Base-by-base conservation (phyloP, 345 rosid genomes). In the Psidium friedrichsthalianum region DNA sequence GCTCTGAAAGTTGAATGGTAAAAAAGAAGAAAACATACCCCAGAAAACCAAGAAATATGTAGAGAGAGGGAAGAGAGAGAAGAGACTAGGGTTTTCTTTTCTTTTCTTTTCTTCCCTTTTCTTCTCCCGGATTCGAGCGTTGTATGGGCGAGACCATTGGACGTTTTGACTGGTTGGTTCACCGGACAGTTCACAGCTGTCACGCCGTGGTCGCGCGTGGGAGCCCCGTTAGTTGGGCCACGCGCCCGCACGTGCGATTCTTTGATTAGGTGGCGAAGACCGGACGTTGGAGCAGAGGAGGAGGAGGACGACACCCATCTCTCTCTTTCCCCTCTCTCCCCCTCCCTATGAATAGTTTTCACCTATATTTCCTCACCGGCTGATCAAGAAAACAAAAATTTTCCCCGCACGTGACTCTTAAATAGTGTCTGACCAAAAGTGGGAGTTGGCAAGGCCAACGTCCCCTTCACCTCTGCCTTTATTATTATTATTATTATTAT, bases 131-230 rank as follows among this genome's bases (percentile, higher is more conserved):
- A 80, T 74, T 87, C 44, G 32, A n/a, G 83, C 58, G 54, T 86
- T 22, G 55, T 40, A 83, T 22, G 52, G 29, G 29, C 42, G 83
- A 29, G 27, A n/a, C 21, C 16, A 29, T 15, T 12, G 56, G 25
- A 49, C n/a, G 86, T 85, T 90, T 92, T 93, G 99, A 95, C 96
- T 93, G 99, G 96, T 94, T 88, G 99, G 92, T 97, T 90, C 89
- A 95, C 94, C 98, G 88, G 95, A 91, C 95, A 92, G 92, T 89
- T 87, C 81, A 21, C 86, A 74, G 74, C 86, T 76, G 83, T 81
- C 56, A 21, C 49, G 36, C 40, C 49, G 27, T 27, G 82, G 25
- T 57, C 29, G 86, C 86, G 83, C 86, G 83, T 76, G 74, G 69
- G 42, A 14, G 53, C 12, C 51, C 53, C 55, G 82, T 74, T 54